A percentile compares a stretch with the other conserved stretches of the same genome.
These are phyloP conservation scores for Trichoderma atrobrunneum DNA, from an alignment of 2,329 filamentous ascomycete genomes.

Conservation along the genomic window DNA sequence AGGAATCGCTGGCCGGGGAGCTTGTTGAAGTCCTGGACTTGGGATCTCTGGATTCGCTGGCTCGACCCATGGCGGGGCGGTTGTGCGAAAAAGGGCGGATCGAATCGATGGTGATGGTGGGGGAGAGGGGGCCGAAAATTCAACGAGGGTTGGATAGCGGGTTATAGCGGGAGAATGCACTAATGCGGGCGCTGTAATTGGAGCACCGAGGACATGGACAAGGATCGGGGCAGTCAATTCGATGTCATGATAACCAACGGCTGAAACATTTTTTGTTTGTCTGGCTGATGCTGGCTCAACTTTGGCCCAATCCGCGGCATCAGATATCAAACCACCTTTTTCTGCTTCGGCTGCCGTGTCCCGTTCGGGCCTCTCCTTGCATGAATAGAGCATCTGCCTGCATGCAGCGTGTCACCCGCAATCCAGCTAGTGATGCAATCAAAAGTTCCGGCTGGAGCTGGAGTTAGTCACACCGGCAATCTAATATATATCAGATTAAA, in stretches of 20 bases:
- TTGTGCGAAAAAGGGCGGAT: constrained; percentile 11
- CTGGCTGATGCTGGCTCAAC: background rate
- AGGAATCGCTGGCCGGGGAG: constrained; percentile 28
- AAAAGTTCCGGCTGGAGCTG: background rate
- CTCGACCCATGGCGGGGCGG: constrained; percentile 30
- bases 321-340: background rate
- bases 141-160: background rate
- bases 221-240: background rate
- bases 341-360: background rate
- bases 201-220: background rate
- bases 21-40: constrained; percentile 23
- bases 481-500: background rate
- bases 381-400: background rate
- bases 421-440: background rate
- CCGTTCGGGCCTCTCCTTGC: background rate
- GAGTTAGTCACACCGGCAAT: constrained; percentile 6
- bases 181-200: background rate
- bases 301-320: background rate
- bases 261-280: background rate
- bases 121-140: background rate
- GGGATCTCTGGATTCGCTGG: constrained; percentile 21
- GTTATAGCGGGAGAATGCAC: background rate
- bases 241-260: background rate
- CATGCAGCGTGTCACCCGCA: constrained; percentile 8
- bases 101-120: background rate